Evolutionary conservation across 1,284 basidiomycete species (phyloP), one percentile per base, ranked within the genome.

Genomic region (Papiliotrema flavescens): DNA sequence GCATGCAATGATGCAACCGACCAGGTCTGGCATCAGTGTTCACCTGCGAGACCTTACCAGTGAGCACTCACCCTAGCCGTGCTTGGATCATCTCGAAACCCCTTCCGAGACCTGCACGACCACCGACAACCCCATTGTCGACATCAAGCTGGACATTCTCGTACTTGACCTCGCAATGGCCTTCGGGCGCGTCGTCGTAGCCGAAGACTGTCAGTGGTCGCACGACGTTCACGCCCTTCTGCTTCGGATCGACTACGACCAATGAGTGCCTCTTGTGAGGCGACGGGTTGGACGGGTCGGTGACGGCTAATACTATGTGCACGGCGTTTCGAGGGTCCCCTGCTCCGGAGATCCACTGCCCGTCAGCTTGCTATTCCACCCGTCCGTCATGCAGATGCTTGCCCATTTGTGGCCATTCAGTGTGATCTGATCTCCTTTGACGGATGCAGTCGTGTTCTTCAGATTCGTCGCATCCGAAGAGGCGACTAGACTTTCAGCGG

Each of bases 51-150:
- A 22, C 20, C 41, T 11, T 6, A 32, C 6, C 36, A 32, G n/a
- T 15, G 24, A 14, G 3, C 24, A 54, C 81, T 57, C 70, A 89
- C 88, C 94, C 95, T 51, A 98, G 85, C 66, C 95, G 87, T 35
- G 94, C 95, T 83, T 98, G 95, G 61, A 98, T 93, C 67, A 98
- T 96, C 79, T 92, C 94, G 62, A 97, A 97, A 23, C 94, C 94
- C 61, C 83, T 82, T 15, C 96, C 95, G 87, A 94, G 93, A 34
- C 69, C 69, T n/a, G 51, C 57, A 49, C 47, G 45, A 17, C 93
- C 93, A 40, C 90, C 83, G 15, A 98, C 85, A 39, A 98, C 74
- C 14, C 67, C 64, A 17, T 60, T 58, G 37, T 66, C 60, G 28
- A 71, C 62, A 74, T 95, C 93, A 9, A 98, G 87, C 40, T 90